These are phyloP conservation scores for Falciphora oryzae DNA, from an alignment of 2,329 filamentous ascomycete genomes.

Conservation along the genomic window DNA sequence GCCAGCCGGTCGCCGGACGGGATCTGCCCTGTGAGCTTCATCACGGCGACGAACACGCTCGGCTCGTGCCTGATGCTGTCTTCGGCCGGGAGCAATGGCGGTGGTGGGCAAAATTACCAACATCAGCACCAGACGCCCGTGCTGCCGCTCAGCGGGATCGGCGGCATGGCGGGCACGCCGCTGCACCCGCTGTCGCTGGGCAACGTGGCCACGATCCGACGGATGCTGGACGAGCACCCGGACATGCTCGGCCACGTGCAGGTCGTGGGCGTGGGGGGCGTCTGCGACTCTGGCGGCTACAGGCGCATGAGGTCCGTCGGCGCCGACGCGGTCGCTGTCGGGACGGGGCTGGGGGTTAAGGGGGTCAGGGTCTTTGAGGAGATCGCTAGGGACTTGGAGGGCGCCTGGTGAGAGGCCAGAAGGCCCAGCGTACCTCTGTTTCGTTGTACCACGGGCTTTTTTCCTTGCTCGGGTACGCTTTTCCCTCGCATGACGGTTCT, in stretches of 20 bases:
- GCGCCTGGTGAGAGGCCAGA: background rate
- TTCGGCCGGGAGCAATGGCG: constrained; percentile 9
- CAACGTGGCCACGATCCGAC: constrained; percentile 64
- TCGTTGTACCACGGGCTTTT: too few species aligned
- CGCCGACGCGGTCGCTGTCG: constrained; percentile 61
- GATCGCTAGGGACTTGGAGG: constrained; percentile 45
- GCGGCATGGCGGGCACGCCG: constrained; percentile 66
- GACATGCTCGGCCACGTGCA: constrained; percentile 44
- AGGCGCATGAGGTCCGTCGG: constrained; percentile 61
- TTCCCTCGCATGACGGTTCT: too few species aligned
- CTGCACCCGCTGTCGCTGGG: constrained; percentile 70
- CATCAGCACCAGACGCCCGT: constrained; percentile 32
- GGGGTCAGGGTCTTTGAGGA: constrained; percentile 57
- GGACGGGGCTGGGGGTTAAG: constrained; percentile 60
- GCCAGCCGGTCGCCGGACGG: constrained; percentile 16
- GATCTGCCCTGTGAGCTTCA: constrained; percentile 51
- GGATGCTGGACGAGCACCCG: constrained; percentile 46
- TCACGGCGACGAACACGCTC: constrained; percentile 69
- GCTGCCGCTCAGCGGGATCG: constrained; percentile 53
- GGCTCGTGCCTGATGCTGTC: constrained; percentile 60
- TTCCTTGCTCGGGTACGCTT: too few species aligned
- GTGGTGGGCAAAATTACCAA: too few species aligned
- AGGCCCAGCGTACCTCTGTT: background rate
- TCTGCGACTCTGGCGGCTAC: constrained; percentile 57
- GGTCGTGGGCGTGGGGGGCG: constrained; percentile 69